Evolutionary conservation across 768 basidiomycete species (phyloP).

Genomic region (Leucosporidium creatinivorum): DNA sequence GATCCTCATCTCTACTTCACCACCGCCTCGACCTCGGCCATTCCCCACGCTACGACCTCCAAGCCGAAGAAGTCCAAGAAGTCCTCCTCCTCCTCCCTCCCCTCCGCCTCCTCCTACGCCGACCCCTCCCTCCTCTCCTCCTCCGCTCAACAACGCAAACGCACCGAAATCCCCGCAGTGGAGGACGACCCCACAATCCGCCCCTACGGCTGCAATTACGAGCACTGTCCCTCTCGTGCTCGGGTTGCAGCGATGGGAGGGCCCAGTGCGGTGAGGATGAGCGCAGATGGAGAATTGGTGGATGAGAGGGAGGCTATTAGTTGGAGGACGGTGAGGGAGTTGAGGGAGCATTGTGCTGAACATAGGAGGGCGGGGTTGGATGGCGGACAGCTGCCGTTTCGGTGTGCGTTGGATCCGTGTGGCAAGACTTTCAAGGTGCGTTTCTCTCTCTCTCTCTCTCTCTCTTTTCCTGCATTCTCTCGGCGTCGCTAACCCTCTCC

Average conservation of each 20-base stretch:
- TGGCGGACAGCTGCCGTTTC: constrained; percentile 22
- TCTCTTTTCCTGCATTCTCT: background rate
- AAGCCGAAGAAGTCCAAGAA: background rate
- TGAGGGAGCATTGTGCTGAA: constrained; percentile 17
- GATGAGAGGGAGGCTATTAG: background rate
- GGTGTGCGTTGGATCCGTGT: constrained; percentile 33
- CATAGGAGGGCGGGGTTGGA: constrained; percentile 15
- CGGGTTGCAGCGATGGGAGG: background rate
- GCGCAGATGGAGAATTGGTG: background rate
- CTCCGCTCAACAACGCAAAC: background rate
- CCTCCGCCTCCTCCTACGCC: background rate
- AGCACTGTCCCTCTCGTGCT: background rate
- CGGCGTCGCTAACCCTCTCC: background rate
- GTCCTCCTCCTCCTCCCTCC: background rate
- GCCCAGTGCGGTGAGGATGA: background rate
- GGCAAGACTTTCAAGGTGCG: constrained; percentile 34
- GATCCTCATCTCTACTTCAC: too few relatives aligned
- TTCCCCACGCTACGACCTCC: background rate
- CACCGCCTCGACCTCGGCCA: too few relatives aligned
- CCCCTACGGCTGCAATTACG: constrained; percentile 31
- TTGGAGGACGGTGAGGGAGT: constrained; percentile 29
- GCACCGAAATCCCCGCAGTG: constrained; percentile 30
- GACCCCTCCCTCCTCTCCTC: background rate
- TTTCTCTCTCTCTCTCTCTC: background rate
- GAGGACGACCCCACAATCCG: constrained; percentile 28